Evolutionary conservation across 2,329 filamentous ascomycete genomes (phyloP), one percentile per base, ranked within the genome.

Genomic region (Aspergillus sp.): DNA sequence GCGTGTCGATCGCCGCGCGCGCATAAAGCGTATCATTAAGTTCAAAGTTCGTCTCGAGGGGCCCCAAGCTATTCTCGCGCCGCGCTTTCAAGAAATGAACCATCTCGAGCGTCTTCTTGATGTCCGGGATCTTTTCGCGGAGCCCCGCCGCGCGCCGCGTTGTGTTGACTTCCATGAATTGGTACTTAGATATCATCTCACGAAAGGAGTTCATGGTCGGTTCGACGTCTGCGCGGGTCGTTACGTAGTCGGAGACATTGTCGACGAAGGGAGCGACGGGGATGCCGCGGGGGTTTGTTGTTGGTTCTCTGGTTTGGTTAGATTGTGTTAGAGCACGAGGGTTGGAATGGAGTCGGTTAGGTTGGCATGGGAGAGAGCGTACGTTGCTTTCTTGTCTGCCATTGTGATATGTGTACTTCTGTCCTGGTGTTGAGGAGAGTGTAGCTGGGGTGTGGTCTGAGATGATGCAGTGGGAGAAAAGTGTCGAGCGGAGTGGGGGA

Each of bases 151-250:
- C 89, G 52, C 95, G 87, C 66, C 92, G 86, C 77, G 96, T 90
- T 62, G 95, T 91, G 78, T 97, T 98, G 75, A 90, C 84, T 81
- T 98, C 93, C 95, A 99, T 99, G 81, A 98, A 99, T 78, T 98
- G 95, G 82, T 99, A 99, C 85, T 99, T 99, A 70, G 93, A 96
- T 75, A 76, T 74, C 72, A 79, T 79, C 66, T 82, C 80, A 68
- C 82, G 80, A 72, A 82, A 82, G 19, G 74, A 76, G 62, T 75
- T 74, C 5, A 82, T 75, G 1, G 80, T 82, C 23, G 76, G 68
- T 65, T 82, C 80, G 64, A 81, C 79, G 53, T 82, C 80, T 5
- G 75, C 74, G 59, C 79, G 75, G 6, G 75, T 75, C 49, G 79
- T 76, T 66, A 82, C 79, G 63, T 82, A 82, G 69, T 81, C 79